These are phyloP conservation scores for Alternaria viburni DNA, from an alignment of 2,329 filamentous ascomycete genomes.

Conservation along the genomic window DNA sequence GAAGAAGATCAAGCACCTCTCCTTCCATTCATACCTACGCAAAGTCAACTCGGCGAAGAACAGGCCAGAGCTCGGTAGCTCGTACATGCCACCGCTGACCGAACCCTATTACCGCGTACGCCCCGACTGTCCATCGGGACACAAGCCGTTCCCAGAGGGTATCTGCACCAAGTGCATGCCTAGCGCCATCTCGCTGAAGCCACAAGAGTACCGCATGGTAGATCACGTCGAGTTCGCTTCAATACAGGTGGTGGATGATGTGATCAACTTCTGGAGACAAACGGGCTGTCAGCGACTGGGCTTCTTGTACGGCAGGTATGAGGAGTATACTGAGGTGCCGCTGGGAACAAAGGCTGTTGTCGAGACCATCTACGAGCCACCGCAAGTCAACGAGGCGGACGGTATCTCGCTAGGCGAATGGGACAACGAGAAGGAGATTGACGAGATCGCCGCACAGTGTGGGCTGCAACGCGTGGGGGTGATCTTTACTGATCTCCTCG, in stretches of 20 bases:
- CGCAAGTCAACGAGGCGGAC: conserved; percentile 86
- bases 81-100: conserved; percentile 92
- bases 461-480: conserved; percentile 89
- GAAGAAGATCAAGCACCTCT: conserved; percentile 98
- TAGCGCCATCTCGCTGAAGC: conserved; percentile 92
- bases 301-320: conserved; percentile 88
- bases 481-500: conserved; percentile 91
- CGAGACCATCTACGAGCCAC: conserved; percentile 95
- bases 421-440: conserved; percentile 82
- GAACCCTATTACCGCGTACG: conserved; percentile 93
- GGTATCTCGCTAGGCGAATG: conserved; percentile 85
- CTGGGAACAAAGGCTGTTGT: conserved; percentile 94
- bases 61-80: conserved; percentile 90
- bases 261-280: conserved; percentile 90
- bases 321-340: conserved; percentile 90
- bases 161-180: conserved; percentile 99
- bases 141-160: conserved; percentile 91
- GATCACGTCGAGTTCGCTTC: conserved; percentile 97
- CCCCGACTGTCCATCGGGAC: conserved; percentile 87
- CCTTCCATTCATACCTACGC: conserved; percentile 91
- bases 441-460: conserved; percentile 80
- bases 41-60: conserved; percentile 97
- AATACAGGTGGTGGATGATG: conserved; percentile 81
- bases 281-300: conserved; percentile 85
- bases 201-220: conserved; percentile 93